A percentile compares a stretch with the other conserved stretches of the same genome.
Conservation (phyloP, 2,329 filamentous ascomycete genomes). For the Botrytis fabae region DNA sequence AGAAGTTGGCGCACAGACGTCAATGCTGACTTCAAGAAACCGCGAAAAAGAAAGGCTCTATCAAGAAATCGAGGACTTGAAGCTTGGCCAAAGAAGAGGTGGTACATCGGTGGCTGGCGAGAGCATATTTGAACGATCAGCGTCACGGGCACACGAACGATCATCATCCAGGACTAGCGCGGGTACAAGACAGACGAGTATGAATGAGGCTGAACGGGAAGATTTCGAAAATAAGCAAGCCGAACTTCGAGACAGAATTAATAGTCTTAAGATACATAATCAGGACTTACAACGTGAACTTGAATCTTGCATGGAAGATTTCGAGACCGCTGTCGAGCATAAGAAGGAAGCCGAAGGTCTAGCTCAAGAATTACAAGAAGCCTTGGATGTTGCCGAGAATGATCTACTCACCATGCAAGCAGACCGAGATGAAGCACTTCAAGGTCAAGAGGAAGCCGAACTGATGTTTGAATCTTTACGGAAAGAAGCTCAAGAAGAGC, state of each 20-base stretch:
- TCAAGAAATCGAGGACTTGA: slow-evolving; percentile 95
- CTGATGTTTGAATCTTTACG: slow-evolving; percentile 60
- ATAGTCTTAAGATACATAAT: slow-evolving; percentile 82
- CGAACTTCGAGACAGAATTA: slow-evolving; percentile 81
- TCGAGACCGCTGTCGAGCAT: slow-evolving; percentile 68
- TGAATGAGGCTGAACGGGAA: slow-evolving; percentile 78
- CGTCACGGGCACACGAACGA: slow-evolving; percentile 75
- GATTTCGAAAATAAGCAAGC: slow-evolving; percentile 83
- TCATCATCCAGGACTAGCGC: slow-evolving; percentile 68
- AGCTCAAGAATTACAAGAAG: slow-evolving; percentile 68
- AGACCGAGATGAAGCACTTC: slow-evolving; percentile 83
- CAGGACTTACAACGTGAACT: slow-evolving; percentile 84
- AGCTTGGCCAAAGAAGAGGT: slow-evolving; percentile 77
- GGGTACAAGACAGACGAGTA: slow-evolving; percentile 41
- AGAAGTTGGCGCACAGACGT: slow-evolving; percentile 92
- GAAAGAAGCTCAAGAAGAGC: slow-evolving; percentile 65
- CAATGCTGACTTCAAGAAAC: slow-evolving; percentile 94
- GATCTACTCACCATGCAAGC: slow-evolving; percentile 77
- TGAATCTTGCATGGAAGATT: slow-evolving; percentile 75
- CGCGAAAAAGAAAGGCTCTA: slow-evolving; percentile 93
- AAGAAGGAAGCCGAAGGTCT: slow-evolving; percentile 61
- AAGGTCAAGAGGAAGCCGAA: slow-evolving; percentile 59
- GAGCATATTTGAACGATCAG: slow-evolving; percentile 91
- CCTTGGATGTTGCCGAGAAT: slow-evolving; percentile 75
- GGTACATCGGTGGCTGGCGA: slow-evolving; percentile 71